These are phyloP conservation scores for Yarrowia galli DNA, from an alignment of 1,139 yeast species.

Conservation along the genomic window DNA sequence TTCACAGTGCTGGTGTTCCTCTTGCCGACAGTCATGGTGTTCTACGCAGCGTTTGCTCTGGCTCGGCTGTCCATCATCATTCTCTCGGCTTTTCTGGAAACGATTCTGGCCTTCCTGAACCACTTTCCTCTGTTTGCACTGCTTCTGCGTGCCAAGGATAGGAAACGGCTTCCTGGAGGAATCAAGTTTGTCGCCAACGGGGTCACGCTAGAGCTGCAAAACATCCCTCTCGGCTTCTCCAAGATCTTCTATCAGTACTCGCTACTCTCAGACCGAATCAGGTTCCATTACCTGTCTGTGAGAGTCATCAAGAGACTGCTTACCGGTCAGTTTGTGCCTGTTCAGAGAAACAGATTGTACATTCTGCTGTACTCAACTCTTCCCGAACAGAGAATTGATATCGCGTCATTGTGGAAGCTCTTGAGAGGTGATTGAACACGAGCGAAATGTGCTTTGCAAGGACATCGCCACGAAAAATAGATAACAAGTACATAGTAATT, in stretches of 20 bases:
- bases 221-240: slow-evolving; percentile 56
- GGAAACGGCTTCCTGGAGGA: slow-evolving; percentile 91
- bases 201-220: slow-evolving; percentile 49
- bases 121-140: slow-evolving; percentile 88
- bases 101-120: slow-evolving; percentile 69
- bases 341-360: slow-evolving; percentile 58
- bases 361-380: slow-evolving; percentile 59
- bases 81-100: slow-evolving; percentile 63
- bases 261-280: slow-evolving; percentile 54
- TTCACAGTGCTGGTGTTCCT: slow-evolving; percentile 81
- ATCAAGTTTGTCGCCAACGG: slow-evolving; percentile 55
- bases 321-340: slow-evolving; percentile 57
- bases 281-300: slow-evolving; percentile 55
- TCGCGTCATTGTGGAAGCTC: slow-evolving; percentile 12
- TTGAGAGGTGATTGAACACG: background rate
- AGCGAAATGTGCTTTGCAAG: too few species aligned
- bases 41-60: slow-evolving; percentile 75
- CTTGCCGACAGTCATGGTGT: slow-evolving; percentile 86
- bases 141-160: slow-evolving; percentile 78
- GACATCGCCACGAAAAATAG: too few species aligned
- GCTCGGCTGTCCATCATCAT: slow-evolving; percentile 62
- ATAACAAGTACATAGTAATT: background rate
- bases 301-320: slow-evolving; percentile 53
- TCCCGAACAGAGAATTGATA: slow-evolving; percentile 52
- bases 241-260: slow-evolving; percentile 60